Evolutionary conservation across 345 rosid genomes (phyloP), one percentile per base, ranked within the genome.

Genomic region (Arabis hirsuta): DNA sequence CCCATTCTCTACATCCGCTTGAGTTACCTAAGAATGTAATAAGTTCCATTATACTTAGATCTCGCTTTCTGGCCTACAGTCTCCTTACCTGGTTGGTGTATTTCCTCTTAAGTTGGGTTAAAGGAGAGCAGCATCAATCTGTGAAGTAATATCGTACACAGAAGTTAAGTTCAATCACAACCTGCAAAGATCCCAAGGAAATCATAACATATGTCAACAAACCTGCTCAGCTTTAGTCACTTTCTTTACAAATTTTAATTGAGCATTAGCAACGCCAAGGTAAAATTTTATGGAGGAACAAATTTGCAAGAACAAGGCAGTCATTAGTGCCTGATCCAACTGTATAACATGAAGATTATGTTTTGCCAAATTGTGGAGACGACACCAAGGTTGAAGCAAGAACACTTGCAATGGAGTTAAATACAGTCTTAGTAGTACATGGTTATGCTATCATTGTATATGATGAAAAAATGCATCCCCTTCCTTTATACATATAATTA

Each of bases 231-330:
- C 90, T 82, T 84, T 92, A 43, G 91, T 84, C 38, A 96, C 98
- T 76, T 83, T 92, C 77, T 96, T 96, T 13, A 92, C 96, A 74
- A 96, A 96, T 70, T 96, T 97, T 77, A 96, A 68, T 96, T 98
- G 10, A 87, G 82, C 29, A 88, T 84, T 43, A 96, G 85, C 81
- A 96, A n/a, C 5, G 91, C 97, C 43, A 96, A 83, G 60, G 84
- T 82, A 73, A 83, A 96, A 76, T 82, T 57, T 36, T 92, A 92
- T 0, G 97, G 97, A 63, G 89, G 99, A 29, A 84, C 64, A 75
- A 88, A 92, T 80, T 98, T 96, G 74, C 61, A 78, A 29, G 43
- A 46, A 44, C 1, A 19, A 45, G 6, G 0, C 24, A 38, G 2
- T 34, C 8, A 51, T 55, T 9, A 71, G n/a, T 48, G 2, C 14